Conservation (phyloP, 2,329 filamentous ascomycete genomes). For the Arthrinium puccinioides region DNA sequence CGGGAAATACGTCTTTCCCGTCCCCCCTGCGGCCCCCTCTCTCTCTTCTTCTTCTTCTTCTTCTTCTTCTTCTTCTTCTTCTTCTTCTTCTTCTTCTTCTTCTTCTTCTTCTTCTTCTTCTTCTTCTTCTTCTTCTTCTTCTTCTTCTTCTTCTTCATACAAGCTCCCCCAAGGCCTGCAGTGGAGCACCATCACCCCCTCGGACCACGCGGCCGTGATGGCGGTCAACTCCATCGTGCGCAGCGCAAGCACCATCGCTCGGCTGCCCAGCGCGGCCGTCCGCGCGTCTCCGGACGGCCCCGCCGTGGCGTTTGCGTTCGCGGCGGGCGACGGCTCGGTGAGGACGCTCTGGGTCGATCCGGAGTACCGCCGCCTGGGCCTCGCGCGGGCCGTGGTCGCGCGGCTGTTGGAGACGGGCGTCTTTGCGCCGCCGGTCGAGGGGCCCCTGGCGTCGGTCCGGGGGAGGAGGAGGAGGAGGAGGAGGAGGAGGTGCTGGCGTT, state of each 20-base stretch:
- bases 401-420: neutral
- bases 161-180: neutral
- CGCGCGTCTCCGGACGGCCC: neutral
- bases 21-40: too few species aligned
- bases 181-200: conserved; percentile 2
- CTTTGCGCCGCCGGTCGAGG: neutral
- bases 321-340: conserved; percentile 1
- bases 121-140: too few species aligned
- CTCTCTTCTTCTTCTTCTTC: too few species aligned
- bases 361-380: neutral
- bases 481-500: neutral
- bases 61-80: too few species aligned
- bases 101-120: too few species aligned
- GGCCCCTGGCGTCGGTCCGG: neutral
- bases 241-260: neutral
- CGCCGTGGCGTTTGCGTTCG: conserved; percentile 3
- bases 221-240: conserved; percentile 3
- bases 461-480: neutral
- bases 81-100: too few species aligned
- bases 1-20: conserved; percentile 1
- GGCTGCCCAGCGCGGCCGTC: neutral
- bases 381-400: neutral
- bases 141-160: too few species aligned
- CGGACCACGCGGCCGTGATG: conserved; percentile 1
- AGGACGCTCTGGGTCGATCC: conserved; percentile 1